These are phyloP conservation scores for Fraxinus floribunda DNA, from an alignment of 305 asterid genomes.

Conservation along the genomic window DNA sequence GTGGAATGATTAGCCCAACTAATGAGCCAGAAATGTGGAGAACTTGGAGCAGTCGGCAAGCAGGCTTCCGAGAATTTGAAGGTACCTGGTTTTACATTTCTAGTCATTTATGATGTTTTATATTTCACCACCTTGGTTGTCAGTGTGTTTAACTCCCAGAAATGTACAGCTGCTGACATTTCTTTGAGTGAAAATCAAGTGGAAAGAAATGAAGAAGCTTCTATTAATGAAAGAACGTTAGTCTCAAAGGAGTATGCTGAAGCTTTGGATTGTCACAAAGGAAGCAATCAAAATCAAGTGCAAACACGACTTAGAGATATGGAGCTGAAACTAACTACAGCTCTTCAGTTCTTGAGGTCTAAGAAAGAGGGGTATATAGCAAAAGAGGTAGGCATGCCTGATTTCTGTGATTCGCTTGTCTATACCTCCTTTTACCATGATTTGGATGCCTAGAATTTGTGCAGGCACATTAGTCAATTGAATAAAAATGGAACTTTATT, in stretches of 20 bases:
- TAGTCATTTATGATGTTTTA: slow-evolving; percentile 11
- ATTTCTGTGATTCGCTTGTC: neutral
- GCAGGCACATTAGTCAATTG: neutral
- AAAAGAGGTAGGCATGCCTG: slow-evolving; percentile 46
- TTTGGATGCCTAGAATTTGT: neutral
- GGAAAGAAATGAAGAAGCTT: slow-evolving; percentile 38
- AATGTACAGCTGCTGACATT: slow-evolving; percentile 81
- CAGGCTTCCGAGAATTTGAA: slow-evolving; percentile 62
- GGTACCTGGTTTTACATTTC: slow-evolving; percentile 34
- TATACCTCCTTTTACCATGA: neutral
- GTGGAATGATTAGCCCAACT: slow-evolving; percentile 34
- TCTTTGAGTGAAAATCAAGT: slow-evolving; percentile 28
- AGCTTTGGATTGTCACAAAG: slow-evolving; percentile 33
- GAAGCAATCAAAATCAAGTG: slow-evolving; percentile 40
- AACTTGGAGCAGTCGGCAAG: slow-evolving; percentile 61
- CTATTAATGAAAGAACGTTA: slow-evolving; percentile 29
- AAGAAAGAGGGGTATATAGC: slow-evolving; percentile 34
- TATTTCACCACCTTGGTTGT: slow-evolving; percentile 14
- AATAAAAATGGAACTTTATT: neutral
- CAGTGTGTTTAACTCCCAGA: slow-evolving; percentile 22
- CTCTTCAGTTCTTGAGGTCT: slow-evolving; percentile 58
- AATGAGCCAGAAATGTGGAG: slow-evolving; percentile 65
- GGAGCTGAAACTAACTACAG: slow-evolving; percentile 61
- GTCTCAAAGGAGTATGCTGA: slow-evolving; percentile 33
- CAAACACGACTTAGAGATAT: slow-evolving; percentile 55